Percentiles rank a stretch among this genome's conserved stretches.
These are phyloP conservation scores for Russula compacta DNA, from an alignment of 768 basidiomycete genomes.

Conservation along the genomic window DNA sequence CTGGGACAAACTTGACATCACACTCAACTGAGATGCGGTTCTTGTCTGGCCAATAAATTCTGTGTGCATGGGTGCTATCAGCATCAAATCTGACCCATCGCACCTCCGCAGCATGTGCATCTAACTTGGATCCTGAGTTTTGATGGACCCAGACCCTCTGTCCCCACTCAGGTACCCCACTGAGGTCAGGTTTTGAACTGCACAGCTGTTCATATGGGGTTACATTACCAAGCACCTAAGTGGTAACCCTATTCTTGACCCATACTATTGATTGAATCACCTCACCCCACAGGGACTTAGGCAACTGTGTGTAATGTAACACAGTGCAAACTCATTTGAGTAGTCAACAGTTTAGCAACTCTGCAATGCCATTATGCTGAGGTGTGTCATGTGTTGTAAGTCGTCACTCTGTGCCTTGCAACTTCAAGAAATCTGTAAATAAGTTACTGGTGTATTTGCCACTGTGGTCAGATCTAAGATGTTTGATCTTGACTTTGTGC, in stretches of 20 bases:
- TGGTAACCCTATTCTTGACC: slow-evolving; percentile 23
- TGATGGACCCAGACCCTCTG: slow-evolving; percentile 1
- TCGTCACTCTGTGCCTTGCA: background rate
- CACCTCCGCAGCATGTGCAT: background rate
- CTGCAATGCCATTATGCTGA: slow-evolving; percentile 34
- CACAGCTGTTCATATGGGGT: slow-evolving; percentile 20
- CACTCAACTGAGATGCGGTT: background rate
- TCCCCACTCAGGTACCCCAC: background rate
- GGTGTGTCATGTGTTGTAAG: background rate
- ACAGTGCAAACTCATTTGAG: slow-evolving; percentile 24
- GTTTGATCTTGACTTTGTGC: background rate
- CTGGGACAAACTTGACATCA: background rate
- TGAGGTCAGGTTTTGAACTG: slow-evolving; percentile 11
- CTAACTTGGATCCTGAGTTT: background rate
- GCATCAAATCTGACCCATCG: background rate
- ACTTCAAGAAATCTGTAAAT: background rate
- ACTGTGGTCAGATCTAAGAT: background rate
- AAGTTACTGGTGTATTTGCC: background rate
- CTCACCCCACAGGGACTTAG: slow-evolving; percentile 1
- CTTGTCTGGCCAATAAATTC: background rate
- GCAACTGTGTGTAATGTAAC: background rate
- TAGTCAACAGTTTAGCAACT: slow-evolving; percentile 32
- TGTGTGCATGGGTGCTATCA: background rate
- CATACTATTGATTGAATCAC: slow-evolving; percentile 26
- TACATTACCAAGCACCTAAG: slow-evolving; percentile 22